Percentiles rank a stretch among this genome's conserved stretches.
Conservation (phyloP, 1,284 basidiomycete species). For the Ustilago esculenta region DNA sequence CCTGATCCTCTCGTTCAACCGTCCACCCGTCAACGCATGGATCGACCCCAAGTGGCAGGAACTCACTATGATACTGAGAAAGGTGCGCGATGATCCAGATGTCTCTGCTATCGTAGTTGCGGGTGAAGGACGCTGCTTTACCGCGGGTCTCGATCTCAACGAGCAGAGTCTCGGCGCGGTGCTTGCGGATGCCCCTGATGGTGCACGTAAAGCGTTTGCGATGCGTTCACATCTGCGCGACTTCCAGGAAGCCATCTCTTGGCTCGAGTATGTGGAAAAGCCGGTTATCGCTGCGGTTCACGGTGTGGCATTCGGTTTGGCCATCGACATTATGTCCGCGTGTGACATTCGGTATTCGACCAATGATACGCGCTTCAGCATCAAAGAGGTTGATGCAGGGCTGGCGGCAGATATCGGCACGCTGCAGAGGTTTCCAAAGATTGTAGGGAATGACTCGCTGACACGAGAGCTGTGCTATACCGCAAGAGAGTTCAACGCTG, state of each 20-base stretch:
- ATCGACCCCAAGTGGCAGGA: slow-evolving; percentile 62
- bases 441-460: slow-evolving; percentile 81
- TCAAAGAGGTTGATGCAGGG: slow-evolving; percentile 90
- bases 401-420: slow-evolving; percentile 91
- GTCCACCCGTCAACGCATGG: slow-evolving; percentile 63
- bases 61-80: slow-evolving; percentile 52
- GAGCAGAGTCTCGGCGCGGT: slow-evolving; percentile 26
- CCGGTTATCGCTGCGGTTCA: slow-evolving; percentile 88
- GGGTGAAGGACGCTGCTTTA: slow-evolving; percentile 63
- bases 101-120: slow-evolving; percentile 64
- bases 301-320: slow-evolving; percentile 80
- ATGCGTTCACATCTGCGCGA: slow-evolving; percentile 61
- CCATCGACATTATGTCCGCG: slow-evolving; percentile 77
- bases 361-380: slow-evolving; percentile 75
- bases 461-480: slow-evolving; percentile 83
- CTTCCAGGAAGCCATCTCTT: slow-evolving; percentile 63
- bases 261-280: slow-evolving; percentile 75
- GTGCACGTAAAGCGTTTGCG: slow-evolving; percentile 55
- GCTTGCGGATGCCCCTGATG: slow-evolving; percentile 45
- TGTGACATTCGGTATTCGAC: slow-evolving; percentile 85
- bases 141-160: slow-evolving; percentile 64
- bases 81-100: slow-evolving; percentile 50
- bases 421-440: slow-evolving; percentile 83
- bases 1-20: slow-evolving; percentile 58
- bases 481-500: slow-evolving; percentile 76